Evolutionary conservation across 805 yeast genomes (phyloP), one percentile per base, ranked within the genome.

Genomic region (Cyberlindnera saturnus): DNA sequence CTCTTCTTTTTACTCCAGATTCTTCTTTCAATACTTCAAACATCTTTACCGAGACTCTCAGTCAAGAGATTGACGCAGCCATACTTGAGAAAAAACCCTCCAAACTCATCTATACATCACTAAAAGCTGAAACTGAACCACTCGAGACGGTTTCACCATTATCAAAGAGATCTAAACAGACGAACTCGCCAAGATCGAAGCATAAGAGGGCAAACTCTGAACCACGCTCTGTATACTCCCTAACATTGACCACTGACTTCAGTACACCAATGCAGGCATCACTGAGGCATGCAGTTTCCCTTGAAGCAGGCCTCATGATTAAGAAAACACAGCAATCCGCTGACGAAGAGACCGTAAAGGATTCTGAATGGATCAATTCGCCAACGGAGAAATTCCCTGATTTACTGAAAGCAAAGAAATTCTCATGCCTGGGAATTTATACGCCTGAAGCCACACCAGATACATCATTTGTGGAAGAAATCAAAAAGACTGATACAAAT

Each of bases 271-370:
- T 20, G 5, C 31, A 38, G 18, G 40, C 29, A 6, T 20, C 40
- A 14, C 37, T 58, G 16, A 54, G 62, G 33, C 62, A 58, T 37
- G 56, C 56, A 38, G 41, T 47, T 3, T 56, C 60, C 6, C 47
- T 50, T 40, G 62, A 58, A 9, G 55, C 62, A 15, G 62, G 62
- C 0, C 40, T 58, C 30, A 53, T 46, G 36, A 10, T 44, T 17
- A 46, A 33, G 40, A 35, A 35, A 10, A 23, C 15, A 7, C 17
- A 20, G 18, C 41, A 37, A 9, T 39, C 45, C 9, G 49, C 30
- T 8, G 47, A 47, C 3, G 47, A 43, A 13, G 41, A 38, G n/a
- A 47, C 41, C 9, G 38, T 38, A 1, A 46, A 46, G 33, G 48
- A 48, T 29, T 42, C 51, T 9, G 48, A 51, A 31, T 49, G 48